Base-by-base conservation (phyloP, 495 filamentous ascomycete species). In the Hyaloscypha bicolor region DNA sequence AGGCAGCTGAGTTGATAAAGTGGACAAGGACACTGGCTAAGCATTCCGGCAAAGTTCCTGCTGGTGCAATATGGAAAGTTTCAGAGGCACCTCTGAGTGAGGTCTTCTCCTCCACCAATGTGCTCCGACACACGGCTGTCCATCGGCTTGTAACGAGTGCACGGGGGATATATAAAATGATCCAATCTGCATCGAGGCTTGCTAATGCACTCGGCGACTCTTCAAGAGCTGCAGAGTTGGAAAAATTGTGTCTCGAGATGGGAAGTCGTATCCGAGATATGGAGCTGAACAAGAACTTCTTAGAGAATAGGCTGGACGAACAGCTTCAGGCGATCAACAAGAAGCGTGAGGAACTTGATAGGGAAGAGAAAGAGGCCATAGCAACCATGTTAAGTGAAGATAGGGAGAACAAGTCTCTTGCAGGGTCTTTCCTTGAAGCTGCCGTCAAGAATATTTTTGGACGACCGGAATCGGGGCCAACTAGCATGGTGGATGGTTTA, bases 241-340 rank as follows among this genome's bases (percentile, higher is more conserved):
- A 78, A 64, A 74, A 77, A 21, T 70, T 79, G 30, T 62, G 73
- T 62, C 65, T 71, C 33, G 78, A 80, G 67, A 67, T 79, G 30
- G 73, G 75, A 21, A 71, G 61, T 42, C 75, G 76, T 60, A 77
- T 78, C 52, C 74, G 75, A 65, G 71, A 71, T 53, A 79, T 79
- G 76, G 76, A 80, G 63, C 65, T 79, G 14, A 78, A 76, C 53
- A 79, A 79, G 69, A 78, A 79, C 67, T 73, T 69, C 55, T 59
- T 80, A n/a, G 77, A 78, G 64, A 74, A 74, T 51, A 67, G 66
- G 52, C 63, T 73, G n/a, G 62, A 59, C 42, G 67, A 69, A 30
- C 69, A 74, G 22, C 71, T 79, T 57, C 62, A 70, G 33, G 71
- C 71, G 21, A 77, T 79, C 62, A 62, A 65, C 45, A 65, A 71